Evolutionary conservation across 768 basidiomycete species (phyloP).

Genomic region (Macrolepiota fuliginosa): DNA sequence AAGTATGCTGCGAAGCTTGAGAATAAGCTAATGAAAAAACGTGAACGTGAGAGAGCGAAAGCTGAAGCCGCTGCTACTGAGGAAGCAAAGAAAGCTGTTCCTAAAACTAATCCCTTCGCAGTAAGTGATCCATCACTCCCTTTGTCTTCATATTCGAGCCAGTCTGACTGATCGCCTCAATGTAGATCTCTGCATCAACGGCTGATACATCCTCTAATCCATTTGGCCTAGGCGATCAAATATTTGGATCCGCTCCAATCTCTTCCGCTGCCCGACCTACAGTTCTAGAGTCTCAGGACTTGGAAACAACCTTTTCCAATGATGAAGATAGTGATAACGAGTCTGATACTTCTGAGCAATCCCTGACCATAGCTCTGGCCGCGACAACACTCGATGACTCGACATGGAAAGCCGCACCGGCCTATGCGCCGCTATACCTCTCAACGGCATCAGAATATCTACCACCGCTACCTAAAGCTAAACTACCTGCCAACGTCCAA

Average conservation of each 20-base stretch:
- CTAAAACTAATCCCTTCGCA: constrained; percentile 67
- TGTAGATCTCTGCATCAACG: constrained; percentile 18
- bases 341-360: constrained; percentile 35
- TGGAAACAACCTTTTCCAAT: constrained; percentile 29
- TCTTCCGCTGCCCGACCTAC: background rate
- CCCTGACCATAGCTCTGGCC: constrained; percentile 57
- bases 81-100: constrained; percentile 17
- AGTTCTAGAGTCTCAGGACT: constrained; percentile 23
- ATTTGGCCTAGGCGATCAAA: constrained; percentile 63
- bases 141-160: background rate
- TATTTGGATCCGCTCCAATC: constrained; percentile 47
- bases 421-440: constrained; percentile 68
- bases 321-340: constrained; percentile 28
- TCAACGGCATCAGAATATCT: constrained; percentile 76
- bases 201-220: constrained; percentile 21
- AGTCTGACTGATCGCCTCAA: background rate
- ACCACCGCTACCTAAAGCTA: constrained; percentile 51
- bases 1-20: constrained; percentile 74
- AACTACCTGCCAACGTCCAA: constrained; percentile 39
- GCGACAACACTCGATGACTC: constrained; percentile 54
- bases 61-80: constrained; percentile 30
- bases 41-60: constrained; percentile 37
- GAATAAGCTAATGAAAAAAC: constrained; percentile 44
- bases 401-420: constrained; percentile 64
- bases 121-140: constrained; percentile 33